Evolutionary conservation across 148 eudicot species (phyloP).

Genomic region (Linanthus parryae): DNA sequence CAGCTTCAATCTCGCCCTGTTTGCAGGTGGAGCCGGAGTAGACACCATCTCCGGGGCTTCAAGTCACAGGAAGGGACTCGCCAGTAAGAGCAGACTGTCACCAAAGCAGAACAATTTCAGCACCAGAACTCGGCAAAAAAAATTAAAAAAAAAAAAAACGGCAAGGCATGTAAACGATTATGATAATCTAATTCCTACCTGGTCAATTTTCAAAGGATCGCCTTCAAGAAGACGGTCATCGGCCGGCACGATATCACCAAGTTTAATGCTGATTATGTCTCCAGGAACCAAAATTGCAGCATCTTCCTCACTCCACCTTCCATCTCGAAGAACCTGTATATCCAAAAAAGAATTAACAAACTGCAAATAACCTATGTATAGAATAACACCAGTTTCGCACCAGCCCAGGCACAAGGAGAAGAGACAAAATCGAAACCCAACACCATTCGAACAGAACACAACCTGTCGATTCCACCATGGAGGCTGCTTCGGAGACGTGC

Average conservation of each 20-base stretch:
- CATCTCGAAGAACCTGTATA: conserved; percentile 25
- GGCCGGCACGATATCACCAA: conserved; percentile 31
- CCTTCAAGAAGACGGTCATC: conserved; percentile 34
- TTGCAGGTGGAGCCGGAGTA: conserved; percentile 52
- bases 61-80: conserved; percentile 44
- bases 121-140: background rate
- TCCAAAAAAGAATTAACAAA: background rate
- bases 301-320: conserved; percentile 29
- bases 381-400: too few species aligned
- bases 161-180: too few species aligned
- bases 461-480: too few species aligned
- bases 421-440: too few species aligned
- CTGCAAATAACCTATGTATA: too few species aligned
- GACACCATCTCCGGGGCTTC: conserved; percentile 31
- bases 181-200: too few species aligned
- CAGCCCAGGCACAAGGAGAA: too few species aligned
- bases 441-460: too few species aligned
- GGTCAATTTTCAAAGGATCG: conserved; percentile 28
- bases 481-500: too few species aligned
- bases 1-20: conserved; percentile 53
- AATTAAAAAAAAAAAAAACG: background rate
- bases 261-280: conserved; percentile 23
- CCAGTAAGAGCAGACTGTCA: conserved; percentile 31
- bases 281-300: conserved; percentile 31
- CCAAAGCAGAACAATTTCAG: background rate